Conservation (phyloP, 2,329 filamentous ascomycete genomes). For the Neofusicoccum umdonicola region DNA sequence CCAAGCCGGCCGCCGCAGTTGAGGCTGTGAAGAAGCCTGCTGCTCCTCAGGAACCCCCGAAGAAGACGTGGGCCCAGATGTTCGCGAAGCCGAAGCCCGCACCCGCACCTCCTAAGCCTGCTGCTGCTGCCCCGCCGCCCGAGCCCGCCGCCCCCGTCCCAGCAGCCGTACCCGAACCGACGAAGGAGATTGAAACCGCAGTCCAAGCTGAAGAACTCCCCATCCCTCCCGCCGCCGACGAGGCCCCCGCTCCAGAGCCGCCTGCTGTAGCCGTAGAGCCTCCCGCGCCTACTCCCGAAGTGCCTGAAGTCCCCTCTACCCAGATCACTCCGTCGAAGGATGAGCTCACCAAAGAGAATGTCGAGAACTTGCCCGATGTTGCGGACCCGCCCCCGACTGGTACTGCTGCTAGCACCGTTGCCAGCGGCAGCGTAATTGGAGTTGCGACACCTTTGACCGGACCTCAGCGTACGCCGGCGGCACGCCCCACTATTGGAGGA, state of each 20-base stretch:
- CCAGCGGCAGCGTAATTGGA: conserved; percentile 60
- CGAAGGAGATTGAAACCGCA: conserved; percentile 36
- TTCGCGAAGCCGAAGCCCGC: conserved; percentile 49
- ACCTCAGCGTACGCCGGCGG: conserved; percentile 47
- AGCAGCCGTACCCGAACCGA: conserved; percentile 33
- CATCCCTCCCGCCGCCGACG: conserved; percentile 36
- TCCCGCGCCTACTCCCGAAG: conserved; percentile 32
- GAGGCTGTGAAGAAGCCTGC: conserved; percentile 35
- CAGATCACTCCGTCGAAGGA: conserved; percentile 68
- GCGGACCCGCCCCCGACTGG: conserved; percentile 75
- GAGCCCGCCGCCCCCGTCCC: conserved; percentile 37
- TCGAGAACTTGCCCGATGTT: conserved; percentile 82
- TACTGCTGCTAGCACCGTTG: conserved; percentile 83
- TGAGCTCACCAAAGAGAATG: conserved; percentile 85
- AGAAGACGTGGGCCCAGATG: conserved; percentile 57
- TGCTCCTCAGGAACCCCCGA: conserved; percentile 36
- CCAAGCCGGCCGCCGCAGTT: conserved; percentile 28
- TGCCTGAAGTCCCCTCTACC: conserved; percentile 38
- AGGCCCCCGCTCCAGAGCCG: conserved; percentile 29
- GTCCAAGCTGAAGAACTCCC: conserved; percentile 42
- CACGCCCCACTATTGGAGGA: conserved; percentile 65
- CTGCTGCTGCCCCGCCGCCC: conserved; percentile 33
- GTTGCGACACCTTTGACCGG: conserved; percentile 62
- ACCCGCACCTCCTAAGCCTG: conserved; percentile 44
- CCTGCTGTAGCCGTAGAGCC: conserved; percentile 25